Evolutionary conservation across 441 rosid species (phyloP).

Genomic region (Erodium texanum): DNA sequence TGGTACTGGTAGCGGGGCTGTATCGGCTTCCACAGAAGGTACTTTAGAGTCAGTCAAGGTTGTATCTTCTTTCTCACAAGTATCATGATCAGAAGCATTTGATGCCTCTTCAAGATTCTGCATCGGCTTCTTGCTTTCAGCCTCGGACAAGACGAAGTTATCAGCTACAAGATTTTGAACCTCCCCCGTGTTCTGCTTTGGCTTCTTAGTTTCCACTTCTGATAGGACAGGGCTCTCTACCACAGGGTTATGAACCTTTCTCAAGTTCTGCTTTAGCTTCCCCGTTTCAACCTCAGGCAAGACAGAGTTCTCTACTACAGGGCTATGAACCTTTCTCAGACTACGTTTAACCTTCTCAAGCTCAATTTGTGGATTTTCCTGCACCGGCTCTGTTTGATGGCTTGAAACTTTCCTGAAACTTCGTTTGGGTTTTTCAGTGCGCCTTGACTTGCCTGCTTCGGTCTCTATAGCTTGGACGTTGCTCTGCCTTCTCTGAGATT

Average conservation of each 20-base stretch:
- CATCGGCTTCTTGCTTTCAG: slow-evolving; percentile 52
- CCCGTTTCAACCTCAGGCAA: slow-evolving; percentile 39
- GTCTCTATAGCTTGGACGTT: slow-evolving; percentile 27
- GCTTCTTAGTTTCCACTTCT: slow-evolving; percentile 52
- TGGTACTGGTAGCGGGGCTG: slow-evolving; percentile 23
- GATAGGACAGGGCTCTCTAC: no score
- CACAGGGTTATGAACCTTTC: slow-evolving; percentile 14
- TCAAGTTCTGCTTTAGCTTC: slow-evolving; percentile 47
- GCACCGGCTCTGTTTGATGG: not conserved
- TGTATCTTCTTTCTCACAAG: slow-evolving; percentile 23
- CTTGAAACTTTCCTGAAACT: slow-evolving; percentile 36
- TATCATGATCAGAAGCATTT: slow-evolving; percentile 18
- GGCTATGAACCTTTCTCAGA: slow-evolving; percentile 20
- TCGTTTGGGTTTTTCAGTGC: slow-evolving; percentile 41
- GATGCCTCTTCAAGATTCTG: slow-evolving; percentile 39
- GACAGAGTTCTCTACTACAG: no score
- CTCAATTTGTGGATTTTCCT: slow-evolving; percentile 6
- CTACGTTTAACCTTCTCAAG: slow-evolving; percentile 17
- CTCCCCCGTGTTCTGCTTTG: slow-evolving; percentile 68
- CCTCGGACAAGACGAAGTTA: slow-evolving; percentile 42
- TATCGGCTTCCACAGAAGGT: slow-evolving; percentile 25
- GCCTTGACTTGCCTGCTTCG: slow-evolving; percentile 34
- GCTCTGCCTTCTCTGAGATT: slow-evolving; percentile 30
- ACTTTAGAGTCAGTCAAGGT: slow-evolving; percentile 20
- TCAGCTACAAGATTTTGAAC: slow-evolving; percentile 65